A percentile compares a stretch with the other conserved stretches of the same genome.
phyloP scores from a whole-genome alignment of 2,329 filamentous ascomycete species.

The Diaporthe helianthi region DNA sequence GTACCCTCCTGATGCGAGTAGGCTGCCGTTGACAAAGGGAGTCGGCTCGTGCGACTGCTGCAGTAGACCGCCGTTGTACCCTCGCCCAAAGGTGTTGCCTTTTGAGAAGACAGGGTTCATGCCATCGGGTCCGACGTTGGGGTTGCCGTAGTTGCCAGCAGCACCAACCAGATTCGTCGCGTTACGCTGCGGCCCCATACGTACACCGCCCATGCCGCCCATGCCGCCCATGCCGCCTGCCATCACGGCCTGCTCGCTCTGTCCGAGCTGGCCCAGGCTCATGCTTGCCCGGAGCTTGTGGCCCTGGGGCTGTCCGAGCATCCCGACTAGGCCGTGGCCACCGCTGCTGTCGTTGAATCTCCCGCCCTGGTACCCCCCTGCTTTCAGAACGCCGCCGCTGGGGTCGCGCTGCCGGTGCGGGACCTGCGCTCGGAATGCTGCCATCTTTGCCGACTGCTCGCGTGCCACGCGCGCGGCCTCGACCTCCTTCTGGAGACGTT shows the following conservation, averaged over 20 bases:
- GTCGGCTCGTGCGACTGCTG: slow-evolving; percentile 31
- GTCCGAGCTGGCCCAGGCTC: slow-evolving; percentile 35
- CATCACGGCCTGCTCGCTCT: slow-evolving; percentile 8
- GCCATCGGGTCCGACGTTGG: slow-evolving; percentile 24
- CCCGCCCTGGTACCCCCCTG: slow-evolving; percentile 58
- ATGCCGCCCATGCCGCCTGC: slow-evolving; percentile 1
- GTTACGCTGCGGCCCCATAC: neutral
- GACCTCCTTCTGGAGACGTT: slow-evolving; percentile 50
- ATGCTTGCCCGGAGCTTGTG: slow-evolving; percentile 37
- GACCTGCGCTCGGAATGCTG: slow-evolving; percentile 57
- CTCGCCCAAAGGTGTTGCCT: slow-evolving; percentile 28
- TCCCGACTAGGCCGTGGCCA: slow-evolving; percentile 36
- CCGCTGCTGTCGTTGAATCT: slow-evolving; percentile 62
- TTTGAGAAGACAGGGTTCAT: slow-evolving; percentile 31
- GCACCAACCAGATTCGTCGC: slow-evolving; percentile 32
- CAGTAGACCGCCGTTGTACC: slow-evolving; percentile 31
- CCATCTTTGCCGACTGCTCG: slow-evolving; percentile 57
- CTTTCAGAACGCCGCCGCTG: slow-evolving; percentile 41
- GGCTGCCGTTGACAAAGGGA: slow-evolving; percentile 31
- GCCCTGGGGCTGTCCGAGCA: slow-evolving; percentile 15
- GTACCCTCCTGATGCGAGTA: slow-evolving; percentile 24
- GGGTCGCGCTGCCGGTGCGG: slow-evolving; percentile 49
- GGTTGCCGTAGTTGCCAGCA: slow-evolving; percentile 32
- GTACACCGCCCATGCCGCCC: neutral
- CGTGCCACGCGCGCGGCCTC: slow-evolving; percentile 49